Percentiles rank a stretch among this genome's conserved stretches.
Conservation (phyloP, 257 asterid species). For the Penstemon barbatus region DNA sequence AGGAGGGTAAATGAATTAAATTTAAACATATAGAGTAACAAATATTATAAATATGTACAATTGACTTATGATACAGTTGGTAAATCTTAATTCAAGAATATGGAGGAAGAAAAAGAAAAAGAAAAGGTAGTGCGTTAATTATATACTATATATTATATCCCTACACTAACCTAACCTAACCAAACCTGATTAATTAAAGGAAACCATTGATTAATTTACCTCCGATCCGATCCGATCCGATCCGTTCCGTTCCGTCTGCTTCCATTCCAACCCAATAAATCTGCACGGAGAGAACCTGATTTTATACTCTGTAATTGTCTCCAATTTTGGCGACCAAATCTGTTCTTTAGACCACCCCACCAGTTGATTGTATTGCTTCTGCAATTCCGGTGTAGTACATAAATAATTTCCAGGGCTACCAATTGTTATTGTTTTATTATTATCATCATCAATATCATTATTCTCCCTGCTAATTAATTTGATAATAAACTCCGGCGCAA, state of each 20-base stretch:
- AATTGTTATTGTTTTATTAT: background rate
- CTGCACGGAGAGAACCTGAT: constrained; percentile 73
- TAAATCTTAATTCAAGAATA: too few species aligned
- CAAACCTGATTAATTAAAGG: background rate
- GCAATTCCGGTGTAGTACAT: constrained; percentile 85
- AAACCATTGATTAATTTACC: background rate
- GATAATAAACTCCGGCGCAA: constrained; percentile 55
- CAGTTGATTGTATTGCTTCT: constrained; percentile 61
- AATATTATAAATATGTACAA: too few species aligned
- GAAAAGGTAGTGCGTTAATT: too few species aligned
- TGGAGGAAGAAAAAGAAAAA: too few species aligned
- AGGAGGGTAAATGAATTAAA: too few species aligned
- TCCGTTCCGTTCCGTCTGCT: constrained; percentile 24
- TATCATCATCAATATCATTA: background rate
- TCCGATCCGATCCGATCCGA: constrained; percentile 22
- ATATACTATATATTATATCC: too few species aligned
- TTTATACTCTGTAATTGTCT: constrained; percentile 68
- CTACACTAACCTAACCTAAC: too few species aligned
- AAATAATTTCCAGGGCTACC: constrained; percentile 22
- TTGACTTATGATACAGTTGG: too few species aligned
- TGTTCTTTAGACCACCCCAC: constrained; percentile 63
- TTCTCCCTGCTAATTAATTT: constrained; percentile 36
- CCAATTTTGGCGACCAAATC: constrained; percentile 78
- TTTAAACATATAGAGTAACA: too few species aligned
- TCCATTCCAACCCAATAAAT: constrained; percentile 61